phyloP scores from a whole-genome alignment of 805 yeast genomes.

The Lachancea dasiensis region DNA sequence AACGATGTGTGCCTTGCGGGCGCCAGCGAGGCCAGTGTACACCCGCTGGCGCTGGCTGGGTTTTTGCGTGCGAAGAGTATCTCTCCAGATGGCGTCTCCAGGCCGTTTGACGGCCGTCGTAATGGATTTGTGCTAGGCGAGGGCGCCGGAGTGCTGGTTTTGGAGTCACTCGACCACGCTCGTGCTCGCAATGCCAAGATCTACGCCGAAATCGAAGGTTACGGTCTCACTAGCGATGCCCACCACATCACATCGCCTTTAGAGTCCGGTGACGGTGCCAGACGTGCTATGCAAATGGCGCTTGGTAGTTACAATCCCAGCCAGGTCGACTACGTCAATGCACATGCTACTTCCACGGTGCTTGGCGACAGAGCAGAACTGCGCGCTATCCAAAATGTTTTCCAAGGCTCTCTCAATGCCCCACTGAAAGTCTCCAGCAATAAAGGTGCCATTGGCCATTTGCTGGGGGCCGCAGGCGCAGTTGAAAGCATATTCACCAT shows the following conservation, averaged over 20 bases:
- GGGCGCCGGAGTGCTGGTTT: slow-evolving; percentile 77
- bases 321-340: slow-evolving; percentile 74
- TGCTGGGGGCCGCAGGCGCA: slow-evolving; percentile 94
- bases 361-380: slow-evolving; percentile 89
- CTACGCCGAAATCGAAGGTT: slow-evolving; percentile 78
- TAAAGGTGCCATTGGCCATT: slow-evolving; percentile 90
- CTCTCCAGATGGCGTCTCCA: slow-evolving; percentile 58
- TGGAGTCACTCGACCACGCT: slow-evolving; percentile 80
- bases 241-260: slow-evolving; percentile 90
- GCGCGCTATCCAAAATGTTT: slow-evolving; percentile 60
- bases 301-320: slow-evolving; percentile 42
- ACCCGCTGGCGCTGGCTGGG: slow-evolving; percentile 84
- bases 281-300: slow-evolving; percentile 75
- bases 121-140: slow-evolving; percentile 91
- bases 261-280: slow-evolving; percentile 79
- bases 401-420: not conserved
- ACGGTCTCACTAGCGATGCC: slow-evolving; percentile 90
- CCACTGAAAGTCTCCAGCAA: slow-evolving; percentile 62
- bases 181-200: slow-evolving; percentile 54
- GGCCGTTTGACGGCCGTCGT: slow-evolving; percentile 80
- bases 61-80: slow-evolving; percentile 86
- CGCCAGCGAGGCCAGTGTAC: slow-evolving; percentile 83
- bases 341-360: slow-evolving; percentile 93
- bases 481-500: slow-evolving; percentile 83
- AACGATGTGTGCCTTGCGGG: slow-evolving; percentile 90